A percentile compares a stretch with the other conserved stretches of the same genome.
These are phyloP conservation scores for Rhodamnia rubescens DNA, from an alignment of 345 rosid genomes.

Conservation along the genomic window DNA sequence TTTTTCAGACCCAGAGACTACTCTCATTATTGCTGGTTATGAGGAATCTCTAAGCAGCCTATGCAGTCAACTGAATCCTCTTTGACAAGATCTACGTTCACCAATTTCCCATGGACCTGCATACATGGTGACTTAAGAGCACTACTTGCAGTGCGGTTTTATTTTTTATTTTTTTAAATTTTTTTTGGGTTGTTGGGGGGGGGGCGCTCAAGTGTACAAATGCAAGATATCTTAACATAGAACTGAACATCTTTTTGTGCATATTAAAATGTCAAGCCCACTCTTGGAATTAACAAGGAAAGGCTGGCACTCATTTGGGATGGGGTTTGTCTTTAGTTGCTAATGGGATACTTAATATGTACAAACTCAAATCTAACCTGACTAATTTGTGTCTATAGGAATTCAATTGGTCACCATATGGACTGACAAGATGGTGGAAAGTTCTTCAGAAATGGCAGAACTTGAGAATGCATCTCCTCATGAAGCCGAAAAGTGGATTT, in stretches of 20 bases:
- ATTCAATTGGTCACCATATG: slow-evolving; percentile 59
- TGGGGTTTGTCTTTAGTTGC: background rate
- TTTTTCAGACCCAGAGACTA: background rate
- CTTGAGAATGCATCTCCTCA: slow-evolving; percentile 85
- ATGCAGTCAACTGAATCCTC: background rate
- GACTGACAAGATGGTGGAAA: slow-evolving; percentile 66
- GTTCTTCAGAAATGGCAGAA: slow-evolving; percentile 91
- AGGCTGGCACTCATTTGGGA: background rate
- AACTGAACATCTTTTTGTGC: background rate
- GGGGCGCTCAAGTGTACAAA: background rate
- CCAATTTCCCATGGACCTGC: background rate
- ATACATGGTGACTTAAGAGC: background rate
- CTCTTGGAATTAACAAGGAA: background rate
- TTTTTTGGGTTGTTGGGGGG: background rate
- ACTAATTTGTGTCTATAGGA: slow-evolving; percentile 35
- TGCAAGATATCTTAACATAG: background rate
- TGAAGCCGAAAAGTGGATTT: slow-evolving; percentile 81
- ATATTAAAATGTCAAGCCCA: background rate
- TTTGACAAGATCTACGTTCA: background rate
- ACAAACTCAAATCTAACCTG: slow-evolving; percentile 6
- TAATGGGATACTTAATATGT: background rate
- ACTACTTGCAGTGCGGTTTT: background rate
- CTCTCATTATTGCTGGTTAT: background rate
- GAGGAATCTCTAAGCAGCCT: background rate
- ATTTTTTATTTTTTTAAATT: too few relatives aligned